These are phyloP conservation scores for Coelastrella sp. DNA, from an alignment of 139 green algal genomes.

Conservation along the genomic window DNA sequence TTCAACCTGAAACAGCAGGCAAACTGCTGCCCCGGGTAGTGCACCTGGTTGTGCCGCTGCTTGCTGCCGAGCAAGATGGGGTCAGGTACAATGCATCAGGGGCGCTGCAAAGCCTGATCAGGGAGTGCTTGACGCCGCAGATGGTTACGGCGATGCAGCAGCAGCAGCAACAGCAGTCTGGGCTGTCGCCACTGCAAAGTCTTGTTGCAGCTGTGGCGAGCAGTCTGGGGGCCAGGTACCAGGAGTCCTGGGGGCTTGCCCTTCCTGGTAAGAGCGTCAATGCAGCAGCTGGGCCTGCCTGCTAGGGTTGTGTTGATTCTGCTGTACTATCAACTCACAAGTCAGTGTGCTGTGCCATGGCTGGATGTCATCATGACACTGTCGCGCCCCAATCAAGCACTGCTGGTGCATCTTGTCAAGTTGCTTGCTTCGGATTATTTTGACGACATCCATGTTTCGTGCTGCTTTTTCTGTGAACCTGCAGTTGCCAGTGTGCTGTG, in stretches of 20 bases:
- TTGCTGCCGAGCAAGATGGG: constrained; percentile 82
- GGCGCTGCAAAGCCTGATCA: constrained; percentile 67
- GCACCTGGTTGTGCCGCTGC: constrained; percentile 71
- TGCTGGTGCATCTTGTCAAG: too few relatives aligned
- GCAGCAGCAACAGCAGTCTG: constrained; percentile 46
- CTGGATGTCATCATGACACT: too few relatives aligned
- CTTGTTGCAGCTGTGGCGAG: constrained; percentile 75
- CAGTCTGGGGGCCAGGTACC: constrained; percentile 73
- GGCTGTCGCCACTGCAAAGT: constrained; percentile 54
- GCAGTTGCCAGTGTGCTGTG: constrained; percentile 68
- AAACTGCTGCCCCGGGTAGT: constrained; percentile 69
- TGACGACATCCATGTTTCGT: not conserved
- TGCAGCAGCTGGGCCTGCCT: not conserved
- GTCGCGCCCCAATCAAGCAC: too few relatives aligned
- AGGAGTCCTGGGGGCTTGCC: constrained; percentile 77
- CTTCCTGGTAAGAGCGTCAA: constrained; percentile 66
- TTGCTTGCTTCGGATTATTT: not conserved
- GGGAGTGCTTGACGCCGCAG: not conserved
- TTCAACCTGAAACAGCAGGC: constrained; percentile 53
- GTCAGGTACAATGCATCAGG: constrained; percentile 72
- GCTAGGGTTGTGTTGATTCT: too few relatives aligned
- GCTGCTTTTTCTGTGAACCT: not conserved
- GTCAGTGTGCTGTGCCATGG: too few relatives aligned
- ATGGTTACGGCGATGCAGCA: constrained; percentile 34
- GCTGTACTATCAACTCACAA: too few relatives aligned